Evolutionary conservation across 352 stramenopile species (phyloP).

Genomic region (Phytophthora sansomeana): DNA sequence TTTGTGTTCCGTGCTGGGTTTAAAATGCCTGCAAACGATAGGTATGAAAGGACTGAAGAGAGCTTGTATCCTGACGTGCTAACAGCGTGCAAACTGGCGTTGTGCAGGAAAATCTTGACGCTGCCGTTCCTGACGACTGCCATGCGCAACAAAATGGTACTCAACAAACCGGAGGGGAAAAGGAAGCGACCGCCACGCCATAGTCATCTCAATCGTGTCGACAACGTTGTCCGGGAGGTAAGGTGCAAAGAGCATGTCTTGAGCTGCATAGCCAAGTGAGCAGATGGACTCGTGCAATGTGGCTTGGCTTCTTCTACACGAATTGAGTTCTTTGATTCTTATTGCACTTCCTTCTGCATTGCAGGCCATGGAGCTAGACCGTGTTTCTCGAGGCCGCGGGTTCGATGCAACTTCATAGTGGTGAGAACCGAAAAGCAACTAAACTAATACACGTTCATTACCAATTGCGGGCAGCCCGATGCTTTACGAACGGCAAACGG

Average conservation of each 20-base stretch:
- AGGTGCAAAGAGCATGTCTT: constrained; percentile 8
- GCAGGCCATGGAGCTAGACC: constrained; percentile 78
- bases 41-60: constrained; percentile 38
- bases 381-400: constrained; percentile 48
- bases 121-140: constrained; percentile 74
- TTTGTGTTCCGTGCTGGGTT: constrained; percentile 86
- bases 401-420: constrained; percentile 37
- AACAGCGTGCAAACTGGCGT: constrained; percentile 7
- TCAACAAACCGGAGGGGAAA: constrained; percentile 78
- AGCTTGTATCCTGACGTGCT: too few relatives aligned
- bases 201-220: constrained; percentile 54
- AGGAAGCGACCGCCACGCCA: constrained; percentile 60
- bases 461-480: neutral
- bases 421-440: constrained; percentile 14
- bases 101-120: constrained; percentile 70
- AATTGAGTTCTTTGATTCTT: constrained; percentile 19
- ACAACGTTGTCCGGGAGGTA: constrained; percentile 78
- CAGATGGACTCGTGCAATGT: constrained; percentile 22
- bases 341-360: constrained; percentile 9
- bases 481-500: too few relatives aligned
- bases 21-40: constrained; percentile 82
- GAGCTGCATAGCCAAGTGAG: constrained; percentile 17
- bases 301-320: neutral
- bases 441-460: constrained; percentile 31
- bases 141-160: constrained; percentile 69